Conservation (phyloP, 257 asterid species). For the Solanum pinnatisectum region DNA sequence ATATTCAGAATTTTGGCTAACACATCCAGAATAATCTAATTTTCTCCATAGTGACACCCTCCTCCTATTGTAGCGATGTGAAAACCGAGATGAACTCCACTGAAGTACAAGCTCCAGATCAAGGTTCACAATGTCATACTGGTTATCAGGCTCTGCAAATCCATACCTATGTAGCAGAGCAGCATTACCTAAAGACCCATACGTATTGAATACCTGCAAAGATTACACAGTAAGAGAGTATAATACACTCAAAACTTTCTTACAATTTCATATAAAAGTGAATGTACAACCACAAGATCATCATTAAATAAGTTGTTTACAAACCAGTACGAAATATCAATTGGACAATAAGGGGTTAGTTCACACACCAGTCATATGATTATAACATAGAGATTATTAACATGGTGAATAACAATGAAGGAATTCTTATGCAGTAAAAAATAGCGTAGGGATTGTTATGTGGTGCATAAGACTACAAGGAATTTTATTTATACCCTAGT, state of each 20-base stretch:
- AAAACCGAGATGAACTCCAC: constrained; percentile 68
- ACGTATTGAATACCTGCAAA: constrained; percentile 79
- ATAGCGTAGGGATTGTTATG: not conserved
- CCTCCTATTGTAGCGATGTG: too few species aligned
- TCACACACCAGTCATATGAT: not conserved
- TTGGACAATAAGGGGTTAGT: not conserved
- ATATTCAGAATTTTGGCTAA: constrained; percentile 59
- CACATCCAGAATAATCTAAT: constrained; percentile 55
- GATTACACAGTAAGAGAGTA: not conserved
- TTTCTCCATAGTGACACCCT: constrained; percentile 86
- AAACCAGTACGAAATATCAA: not conserved
- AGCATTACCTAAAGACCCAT: constrained; percentile 80
- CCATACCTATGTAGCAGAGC: constrained; percentile 95
- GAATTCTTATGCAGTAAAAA: not conserved
- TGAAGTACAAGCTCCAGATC: constrained; percentile 64
- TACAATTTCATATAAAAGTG: not conserved
- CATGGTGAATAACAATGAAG: not conserved
- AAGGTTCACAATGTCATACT: constrained; percentile 69
- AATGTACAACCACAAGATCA: not conserved
- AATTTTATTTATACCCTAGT: not conserved
- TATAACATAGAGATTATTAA: not conserved
- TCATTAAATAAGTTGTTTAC: not conserved
- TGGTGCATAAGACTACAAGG: not conserved
- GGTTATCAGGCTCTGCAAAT: constrained; percentile 75
- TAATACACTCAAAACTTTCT: not conserved